phyloP scores from a whole-genome alignment of 2,329 filamentous ascomycete genomes.

The Leptographium wingfieldii region DNA sequence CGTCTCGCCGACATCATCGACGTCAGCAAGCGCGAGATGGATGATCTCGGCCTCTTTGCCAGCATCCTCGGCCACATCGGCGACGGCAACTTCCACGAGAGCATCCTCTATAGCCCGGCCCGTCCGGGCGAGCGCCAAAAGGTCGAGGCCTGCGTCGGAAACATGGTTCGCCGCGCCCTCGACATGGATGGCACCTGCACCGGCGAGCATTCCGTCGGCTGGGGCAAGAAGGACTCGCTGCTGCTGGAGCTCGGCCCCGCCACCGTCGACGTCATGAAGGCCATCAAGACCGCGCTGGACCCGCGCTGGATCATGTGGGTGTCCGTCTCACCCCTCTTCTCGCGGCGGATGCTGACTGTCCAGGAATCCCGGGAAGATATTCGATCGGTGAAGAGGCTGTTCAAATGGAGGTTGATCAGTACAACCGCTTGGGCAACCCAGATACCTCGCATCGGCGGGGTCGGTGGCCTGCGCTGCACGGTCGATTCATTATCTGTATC shows the following conservation, averaged over 20 bases:
- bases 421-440: too few relatives aligned
- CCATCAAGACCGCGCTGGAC: constrained; percentile 71
- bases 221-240: constrained; percentile 74
- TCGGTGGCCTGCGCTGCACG: too few relatives aligned
- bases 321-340: not conserved
- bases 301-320: constrained; percentile 64
- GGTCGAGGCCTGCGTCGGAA: constrained; percentile 70
- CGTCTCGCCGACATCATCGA: constrained; percentile 64
- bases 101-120: constrained; percentile 72
- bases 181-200: constrained; percentile 94
- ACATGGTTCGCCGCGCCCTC: constrained; percentile 81
- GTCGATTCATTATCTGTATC: too few relatives aligned
- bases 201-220: constrained; percentile 74
- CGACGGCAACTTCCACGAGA: constrained; percentile 90
- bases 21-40: constrained; percentile 78
- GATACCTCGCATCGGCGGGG: too few relatives aligned
- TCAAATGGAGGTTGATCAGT: too few relatives aligned
- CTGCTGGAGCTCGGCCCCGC: constrained; percentile 68
- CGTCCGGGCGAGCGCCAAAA: constrained; percentile 58
- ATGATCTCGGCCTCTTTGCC: constrained; percentile 73
- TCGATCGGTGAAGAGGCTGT: not conserved
- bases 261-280: constrained; percentile 73
- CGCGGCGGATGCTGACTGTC: not conserved
- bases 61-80: constrained; percentile 84
- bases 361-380: not conserved